Conservation (phyloP, 2,329 filamentous ascomycete species). For the Chaetomium sp. region DNA sequence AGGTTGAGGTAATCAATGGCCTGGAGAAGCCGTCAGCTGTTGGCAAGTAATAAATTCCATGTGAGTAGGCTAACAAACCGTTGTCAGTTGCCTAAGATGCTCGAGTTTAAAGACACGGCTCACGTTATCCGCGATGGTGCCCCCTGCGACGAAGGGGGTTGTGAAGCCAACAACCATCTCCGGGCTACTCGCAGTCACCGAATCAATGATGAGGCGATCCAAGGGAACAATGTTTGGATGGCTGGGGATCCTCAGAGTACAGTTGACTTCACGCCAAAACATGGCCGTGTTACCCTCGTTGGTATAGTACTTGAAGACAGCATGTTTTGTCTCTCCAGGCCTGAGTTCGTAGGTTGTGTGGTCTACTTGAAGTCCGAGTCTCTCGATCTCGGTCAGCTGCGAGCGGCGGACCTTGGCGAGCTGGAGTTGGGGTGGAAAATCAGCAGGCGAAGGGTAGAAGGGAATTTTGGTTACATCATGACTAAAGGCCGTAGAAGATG, state of each 20-base stretch:
- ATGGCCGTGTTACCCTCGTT: conserved; percentile 28
- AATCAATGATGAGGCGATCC: conserved; percentile 41
- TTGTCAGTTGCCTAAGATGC: conserved; percentile 24
- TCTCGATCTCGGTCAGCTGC: conserved; percentile 9
- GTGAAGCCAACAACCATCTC: conserved; percentile 44
- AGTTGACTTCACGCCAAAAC: conserved; percentile 43
- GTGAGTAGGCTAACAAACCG: conserved; percentile 6
- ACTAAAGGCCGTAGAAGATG: neutral
- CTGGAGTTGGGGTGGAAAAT: neutral
- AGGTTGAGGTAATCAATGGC: conserved; percentile 29
- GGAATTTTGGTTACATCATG: neutral
- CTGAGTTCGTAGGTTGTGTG: conserved; percentile 18
- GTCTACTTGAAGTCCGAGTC: conserved; percentile 6
- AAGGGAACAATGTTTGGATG: conserved; percentile 44
- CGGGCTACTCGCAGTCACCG: conserved; percentile 24
- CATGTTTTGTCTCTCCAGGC: conserved; percentile 22
- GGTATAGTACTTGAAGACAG: conserved; percentile 44
- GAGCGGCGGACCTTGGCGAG: conserved; percentile 6
- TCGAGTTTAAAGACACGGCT: conserved; percentile 28
- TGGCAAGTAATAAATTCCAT: too few species aligned
- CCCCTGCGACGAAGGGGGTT: conserved; percentile 40
- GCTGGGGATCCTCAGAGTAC: conserved; percentile 41
- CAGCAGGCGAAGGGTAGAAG: conserved; percentile 1
- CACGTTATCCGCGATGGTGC: conserved; percentile 23
- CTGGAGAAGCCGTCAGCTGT: conserved; percentile 1